Percentiles rank a stretch among this genome's conserved stretches.
phyloP scores from a whole-genome alignment of 2,329 filamentous ascomycete genomes.

The Hymenoscyphus linearis region DNA sequence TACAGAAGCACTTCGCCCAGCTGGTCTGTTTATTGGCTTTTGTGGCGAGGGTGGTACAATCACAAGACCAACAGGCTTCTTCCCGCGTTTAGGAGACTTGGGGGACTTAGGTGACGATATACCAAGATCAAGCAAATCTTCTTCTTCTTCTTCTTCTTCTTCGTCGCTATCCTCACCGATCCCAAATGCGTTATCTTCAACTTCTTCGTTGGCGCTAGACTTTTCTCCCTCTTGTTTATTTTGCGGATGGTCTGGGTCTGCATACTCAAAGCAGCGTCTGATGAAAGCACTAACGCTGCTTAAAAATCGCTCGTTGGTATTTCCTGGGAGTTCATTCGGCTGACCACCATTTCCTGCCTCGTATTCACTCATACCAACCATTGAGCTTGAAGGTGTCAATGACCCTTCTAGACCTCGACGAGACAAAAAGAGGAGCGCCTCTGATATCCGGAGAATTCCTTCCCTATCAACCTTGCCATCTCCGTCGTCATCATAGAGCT shows the following conservation, averaged over 20 bases:
- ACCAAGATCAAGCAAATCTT: constrained; percentile 55
- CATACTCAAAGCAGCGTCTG: constrained; percentile 93
- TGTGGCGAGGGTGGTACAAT: constrained; percentile 17
- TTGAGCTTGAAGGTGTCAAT: constrained; percentile 59
- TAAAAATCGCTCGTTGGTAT: constrained; percentile 82
- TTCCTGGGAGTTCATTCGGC: constrained; percentile 38
- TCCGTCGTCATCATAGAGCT: constrained; percentile 88
- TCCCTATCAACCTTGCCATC: constrained; percentile 92
- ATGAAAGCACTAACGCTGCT: constrained; percentile 95
- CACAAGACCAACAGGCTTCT: constrained; percentile 25
- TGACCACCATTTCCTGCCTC: constrained; percentile 34
- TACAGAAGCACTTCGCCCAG: constrained; percentile 45
- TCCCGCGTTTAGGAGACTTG: constrained; percentile 34
- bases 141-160: constrained; percentile 50
- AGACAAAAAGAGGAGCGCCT: constrained; percentile 88
- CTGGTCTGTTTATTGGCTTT: constrained; percentile 3
- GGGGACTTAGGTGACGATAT: constrained; percentile 34
- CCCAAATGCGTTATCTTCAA: constrained; percentile 54
- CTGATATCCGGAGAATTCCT: constrained; percentile 89
- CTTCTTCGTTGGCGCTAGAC: constrained; percentile 28
- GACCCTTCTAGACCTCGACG: constrained; percentile 77
- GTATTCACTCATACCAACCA: constrained; percentile 44
- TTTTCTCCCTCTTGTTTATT: constrained; percentile 42
- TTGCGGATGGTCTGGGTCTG: constrained; percentile 78
- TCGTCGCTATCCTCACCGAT: constrained; percentile 70